Evolutionary conservation across 2,329 filamentous ascomycete genomes (phyloP), one percentile per base, ranked within the genome.

Genomic region (Phyllosticta citribraziliensis): DNA sequence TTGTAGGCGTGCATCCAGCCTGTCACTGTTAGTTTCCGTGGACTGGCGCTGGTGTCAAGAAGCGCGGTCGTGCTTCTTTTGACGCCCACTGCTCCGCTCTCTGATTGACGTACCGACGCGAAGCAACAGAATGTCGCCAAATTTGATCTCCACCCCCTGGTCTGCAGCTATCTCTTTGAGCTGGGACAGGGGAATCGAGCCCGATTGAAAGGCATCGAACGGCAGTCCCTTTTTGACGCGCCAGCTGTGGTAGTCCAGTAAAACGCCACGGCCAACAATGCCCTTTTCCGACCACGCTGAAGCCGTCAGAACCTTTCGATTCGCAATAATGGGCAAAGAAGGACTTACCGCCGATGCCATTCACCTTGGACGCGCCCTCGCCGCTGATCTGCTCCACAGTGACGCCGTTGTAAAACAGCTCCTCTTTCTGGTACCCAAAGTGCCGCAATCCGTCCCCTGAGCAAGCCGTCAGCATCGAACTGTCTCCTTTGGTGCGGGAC

Each of bases 261-360:
- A 68, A 2, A 84, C 73, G 3, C 80, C 82, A 0, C 82, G 73
- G 6, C 82, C 82, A 0, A 82, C 80, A 58, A 85, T 84, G 12
- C 82, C 82, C 56, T 78, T 67, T 62, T 81, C 76, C 4, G 78
- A 71, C 78, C 79, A 83, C 0, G 76, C 78, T 77, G 11, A 11
- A 8, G 6, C 1, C 2, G 9, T 65, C 19, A 47, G 57, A 40
- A 51, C 22, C 10, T 10, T 1, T 25, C 11, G 20, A 27, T n/a
- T 58, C 10, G 33, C 14, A 11, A 27, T 20, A 17, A 12, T 30
- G 25, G 27, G 9, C 20, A 35, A 6, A 51, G 27, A 10, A 14
- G 17, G 11, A 47, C 56, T n/a, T 53, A 63, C 63, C 63, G 30
- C 67, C 62, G 20, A 66, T 64, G 0, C 64, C 64, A 19, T 64